A percentile compares a stretch with the other conserved stretches of the same genome.
Evolutionary conservation across 495 filamentous ascomycete species (phyloP).

Genomic region (Lasiosphaeria miniovina): DNA sequence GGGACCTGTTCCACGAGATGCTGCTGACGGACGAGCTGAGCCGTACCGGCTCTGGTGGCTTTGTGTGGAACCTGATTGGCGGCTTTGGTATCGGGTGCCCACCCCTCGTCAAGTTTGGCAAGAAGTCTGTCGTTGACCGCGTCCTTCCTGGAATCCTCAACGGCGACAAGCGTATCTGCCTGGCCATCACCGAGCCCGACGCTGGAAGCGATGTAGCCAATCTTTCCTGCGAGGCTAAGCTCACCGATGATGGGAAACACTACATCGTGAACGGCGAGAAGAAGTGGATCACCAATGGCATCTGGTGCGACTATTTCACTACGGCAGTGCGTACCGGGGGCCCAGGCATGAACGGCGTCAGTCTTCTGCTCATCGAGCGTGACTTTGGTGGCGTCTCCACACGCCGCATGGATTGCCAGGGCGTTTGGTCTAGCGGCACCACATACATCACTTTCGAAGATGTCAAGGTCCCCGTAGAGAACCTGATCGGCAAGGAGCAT

Average conservation of each 20-base stretch:
- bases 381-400: constrained; percentile 79
- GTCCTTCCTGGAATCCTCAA: constrained; percentile 73
- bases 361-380: constrained; percentile 81
- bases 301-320: constrained; percentile 97
- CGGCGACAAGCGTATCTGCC: constrained; percentile 93
- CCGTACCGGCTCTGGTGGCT: constrained; percentile 81
- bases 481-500: constrained; percentile 96
- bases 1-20: constrained; percentile 98
- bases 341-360: constrained; percentile 85
- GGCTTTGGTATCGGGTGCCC: constrained; percentile 93
- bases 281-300: constrained; percentile 99
- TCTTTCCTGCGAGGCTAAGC: constrained; percentile 90
- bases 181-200: constrained; percentile 56
- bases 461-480: constrained; percentile 97
- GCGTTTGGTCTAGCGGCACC: constrained; percentile 91
- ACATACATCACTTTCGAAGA: constrained; percentile 98
- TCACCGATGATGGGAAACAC: constrained; percentile 90
- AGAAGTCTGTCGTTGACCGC: constrained; percentile 80
- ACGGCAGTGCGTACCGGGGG: constrained; percentile 87
- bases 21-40: constrained; percentile 91
- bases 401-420: constrained; percentile 95
- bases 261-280: constrained; percentile 99
- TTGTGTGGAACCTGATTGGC: constrained; percentile 97
- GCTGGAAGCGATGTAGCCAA: constrained; percentile 81
- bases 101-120: constrained; percentile 87